These are phyloP conservation scores for Fusarium sp. DNA, from an alignment of 2,329 filamentous ascomycete species.

Conservation along the genomic window DNA sequence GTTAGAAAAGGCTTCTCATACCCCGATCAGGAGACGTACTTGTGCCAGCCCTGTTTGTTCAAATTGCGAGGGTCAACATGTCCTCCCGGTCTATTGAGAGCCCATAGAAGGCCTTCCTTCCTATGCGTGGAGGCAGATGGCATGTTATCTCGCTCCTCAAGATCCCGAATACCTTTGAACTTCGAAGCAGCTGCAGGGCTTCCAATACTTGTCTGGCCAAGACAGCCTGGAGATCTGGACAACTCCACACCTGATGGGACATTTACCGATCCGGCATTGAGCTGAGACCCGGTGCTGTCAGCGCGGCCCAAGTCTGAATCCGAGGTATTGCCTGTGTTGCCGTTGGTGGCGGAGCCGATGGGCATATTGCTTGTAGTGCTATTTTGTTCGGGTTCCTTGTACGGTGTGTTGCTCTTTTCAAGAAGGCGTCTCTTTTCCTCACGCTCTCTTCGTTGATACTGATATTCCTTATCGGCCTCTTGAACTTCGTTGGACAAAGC, in stretches of 20 bases:
- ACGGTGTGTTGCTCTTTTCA: constrained; percentile 84
- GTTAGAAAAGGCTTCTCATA: constrained; percentile 20
- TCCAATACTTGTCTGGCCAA: constrained; percentile 55
- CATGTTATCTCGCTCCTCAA: constrained; percentile 82
- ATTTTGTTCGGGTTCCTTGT: constrained; percentile 73
- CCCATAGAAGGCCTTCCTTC: constrained; percentile 96
- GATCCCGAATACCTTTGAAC: constrained; percentile 92
- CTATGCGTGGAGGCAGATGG: constrained; percentile 68
- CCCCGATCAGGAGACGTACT: constrained; percentile 66
- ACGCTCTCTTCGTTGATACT: constrained; percentile 91
- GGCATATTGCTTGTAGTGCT: constrained; percentile 51
- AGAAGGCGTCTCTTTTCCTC: constrained; percentile 92
- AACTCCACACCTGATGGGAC: constrained; percentile 52
- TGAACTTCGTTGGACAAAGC: constrained; percentile 89
- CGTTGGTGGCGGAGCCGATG: constrained; percentile 51
- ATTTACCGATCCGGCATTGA: constrained; percentile 55
- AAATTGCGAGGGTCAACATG: constrained; percentile 95
- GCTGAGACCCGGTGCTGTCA: constrained; percentile 77
- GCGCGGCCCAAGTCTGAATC: constrained; percentile 77
- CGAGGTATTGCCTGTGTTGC: constrained; percentile 59
- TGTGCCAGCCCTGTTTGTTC: constrained; percentile 99
- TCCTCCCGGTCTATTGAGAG: constrained; percentile 88
- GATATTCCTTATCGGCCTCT: constrained; percentile 94
- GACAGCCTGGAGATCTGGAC: constrained; percentile 66
- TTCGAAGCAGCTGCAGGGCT: constrained; percentile 65